Conservation (phyloP, 495 filamentous ascomycete genomes). For the Xylaria palmicola region DNA sequence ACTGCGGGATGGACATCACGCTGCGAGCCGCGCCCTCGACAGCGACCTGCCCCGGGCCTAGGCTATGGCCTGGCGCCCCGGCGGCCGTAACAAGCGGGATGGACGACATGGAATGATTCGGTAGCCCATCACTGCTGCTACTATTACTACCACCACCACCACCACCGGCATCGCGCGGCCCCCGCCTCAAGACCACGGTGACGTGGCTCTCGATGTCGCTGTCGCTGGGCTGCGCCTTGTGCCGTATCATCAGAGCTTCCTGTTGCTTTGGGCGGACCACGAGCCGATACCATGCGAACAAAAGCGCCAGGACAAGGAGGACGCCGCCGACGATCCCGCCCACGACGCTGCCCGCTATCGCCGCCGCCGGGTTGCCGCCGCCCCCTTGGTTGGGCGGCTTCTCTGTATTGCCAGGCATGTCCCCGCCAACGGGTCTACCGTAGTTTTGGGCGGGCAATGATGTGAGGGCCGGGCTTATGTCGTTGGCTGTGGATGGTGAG, state of each 20-base stretch:
- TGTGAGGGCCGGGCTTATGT: neutral
- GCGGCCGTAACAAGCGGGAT: neutral
- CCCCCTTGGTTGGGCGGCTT: neutral
- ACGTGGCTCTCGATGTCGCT: conserved; percentile 21
- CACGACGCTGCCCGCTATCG: conserved; percentile 16
- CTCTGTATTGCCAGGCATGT: neutral
- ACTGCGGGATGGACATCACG: neutral
- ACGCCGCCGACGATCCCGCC: conserved; percentile 22
- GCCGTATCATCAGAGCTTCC: neutral
- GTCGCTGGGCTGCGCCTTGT: neutral
- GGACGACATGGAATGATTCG: neutral
- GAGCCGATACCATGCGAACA: conserved; percentile 20
- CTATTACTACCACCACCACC: neutral
- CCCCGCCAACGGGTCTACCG: neutral
- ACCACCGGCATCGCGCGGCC: neutral
- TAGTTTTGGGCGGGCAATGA: neutral
- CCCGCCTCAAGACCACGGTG: neutral
- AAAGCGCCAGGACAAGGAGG: conserved; percentile 1
- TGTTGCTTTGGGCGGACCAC: conserved; percentile 22
- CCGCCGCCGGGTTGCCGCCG: neutral
- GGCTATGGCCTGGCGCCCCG: neutral
- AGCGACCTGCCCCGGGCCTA: neutral
- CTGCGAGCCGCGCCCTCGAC: neutral
- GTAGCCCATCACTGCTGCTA: neutral
- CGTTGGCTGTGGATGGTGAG: neutral